Evolutionary conservation across 1,284 basidiomycete species (phyloP).

Genomic region (Crucibulum parvulum): DNA sequence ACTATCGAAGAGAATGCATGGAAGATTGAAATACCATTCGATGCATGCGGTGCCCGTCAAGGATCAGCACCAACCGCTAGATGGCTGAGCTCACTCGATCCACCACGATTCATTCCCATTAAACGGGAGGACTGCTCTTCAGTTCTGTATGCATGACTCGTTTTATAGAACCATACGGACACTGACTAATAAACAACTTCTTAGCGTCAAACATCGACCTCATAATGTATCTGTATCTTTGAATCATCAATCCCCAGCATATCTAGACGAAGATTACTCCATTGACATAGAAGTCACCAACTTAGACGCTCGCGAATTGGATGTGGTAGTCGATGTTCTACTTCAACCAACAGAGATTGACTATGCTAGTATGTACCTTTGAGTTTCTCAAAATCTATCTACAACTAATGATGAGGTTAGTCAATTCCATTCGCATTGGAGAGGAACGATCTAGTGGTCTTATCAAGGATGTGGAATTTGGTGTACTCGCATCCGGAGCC

Average conservation of each 20-base stretch:
- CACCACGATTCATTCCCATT: conserved; percentile 58
- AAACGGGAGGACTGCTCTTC: conserved; percentile 54
- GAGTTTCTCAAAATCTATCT: background rate
- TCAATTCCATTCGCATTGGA: conserved; percentile 67
- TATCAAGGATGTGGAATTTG: conserved; percentile 75
- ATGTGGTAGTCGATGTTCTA: conserved; percentile 74
- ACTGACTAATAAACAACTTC: background rate
- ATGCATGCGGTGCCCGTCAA: conserved; percentile 43
- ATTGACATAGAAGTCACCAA: conserved; percentile 75
- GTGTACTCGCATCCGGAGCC: conserved; percentile 63
- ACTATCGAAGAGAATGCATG: conserved; percentile 63
- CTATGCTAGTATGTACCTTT: conserved; percentile 62
- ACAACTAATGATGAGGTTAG: conserved; percentile 38
- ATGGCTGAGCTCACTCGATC: conserved; percentile 65
- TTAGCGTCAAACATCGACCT: conserved; percentile 69
- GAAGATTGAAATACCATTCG: conserved; percentile 67
- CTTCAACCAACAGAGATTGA: conserved; percentile 83
- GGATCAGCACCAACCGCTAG: conserved; percentile 35
- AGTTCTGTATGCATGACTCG: conserved; percentile 49
- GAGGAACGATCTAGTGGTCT: conserved; percentile 69
- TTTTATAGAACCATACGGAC: background rate
- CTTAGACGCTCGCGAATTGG: conserved; percentile 68
- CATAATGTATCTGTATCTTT: conserved; percentile 65
- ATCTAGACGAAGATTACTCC: conserved; percentile 79
- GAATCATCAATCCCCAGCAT: conserved; percentile 69